phyloP scores from a whole-genome alignment of 768 basidiomycete species.

The Hygrophoropsis aurantiaca region DNA sequence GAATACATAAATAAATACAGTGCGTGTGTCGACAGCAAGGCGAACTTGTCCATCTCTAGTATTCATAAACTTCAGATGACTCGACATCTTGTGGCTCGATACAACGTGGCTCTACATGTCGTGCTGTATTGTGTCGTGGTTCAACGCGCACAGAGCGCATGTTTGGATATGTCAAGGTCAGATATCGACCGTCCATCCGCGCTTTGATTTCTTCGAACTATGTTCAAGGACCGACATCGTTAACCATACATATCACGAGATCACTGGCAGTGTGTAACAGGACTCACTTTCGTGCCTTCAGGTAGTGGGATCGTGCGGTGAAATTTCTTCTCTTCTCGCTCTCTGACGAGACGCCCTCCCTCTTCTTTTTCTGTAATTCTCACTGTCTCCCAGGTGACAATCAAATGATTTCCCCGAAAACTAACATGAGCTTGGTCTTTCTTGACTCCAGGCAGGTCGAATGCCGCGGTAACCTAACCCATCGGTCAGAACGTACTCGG shows the following conservation, averaged over 20 bases:
- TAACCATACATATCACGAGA: not conserved
- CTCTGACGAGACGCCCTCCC: slow-evolving; percentile 57
- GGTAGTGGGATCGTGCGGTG: slow-evolving; percentile 71
- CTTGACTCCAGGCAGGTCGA: slow-evolving; percentile 66
- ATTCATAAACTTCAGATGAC: slow-evolving; percentile 29
- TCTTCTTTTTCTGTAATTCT: slow-evolving; percentile 64
- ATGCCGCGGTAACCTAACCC: slow-evolving; percentile 58
- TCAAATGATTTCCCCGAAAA: slow-evolving; percentile 59
- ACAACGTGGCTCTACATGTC: slow-evolving; percentile 29
- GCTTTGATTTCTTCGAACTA: slow-evolving; percentile 78
- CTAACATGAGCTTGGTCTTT: slow-evolving; percentile 79
- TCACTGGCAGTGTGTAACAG: not conserved
- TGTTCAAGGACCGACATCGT: slow-evolving; percentile 4
- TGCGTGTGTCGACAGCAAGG: too few species aligned
- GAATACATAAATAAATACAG: too few species aligned
- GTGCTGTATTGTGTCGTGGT: slow-evolving; percentile 21
- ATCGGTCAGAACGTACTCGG: slow-evolving; percentile 1
- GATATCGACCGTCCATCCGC: slow-evolving; percentile 57
- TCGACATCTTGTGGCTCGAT: slow-evolving; percentile 33
- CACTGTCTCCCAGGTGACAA: slow-evolving; percentile 66
- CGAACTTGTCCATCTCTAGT: slow-evolving; percentile 18
- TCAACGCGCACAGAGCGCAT: slow-evolving; percentile 36
- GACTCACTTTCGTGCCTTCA: slow-evolving; percentile 66
- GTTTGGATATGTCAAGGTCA: slow-evolving; percentile 65
- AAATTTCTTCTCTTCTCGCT: slow-evolving; percentile 61